Conservation (phyloP, 345 rosid genomes). For the Pugionium dolabratum region DNA sequence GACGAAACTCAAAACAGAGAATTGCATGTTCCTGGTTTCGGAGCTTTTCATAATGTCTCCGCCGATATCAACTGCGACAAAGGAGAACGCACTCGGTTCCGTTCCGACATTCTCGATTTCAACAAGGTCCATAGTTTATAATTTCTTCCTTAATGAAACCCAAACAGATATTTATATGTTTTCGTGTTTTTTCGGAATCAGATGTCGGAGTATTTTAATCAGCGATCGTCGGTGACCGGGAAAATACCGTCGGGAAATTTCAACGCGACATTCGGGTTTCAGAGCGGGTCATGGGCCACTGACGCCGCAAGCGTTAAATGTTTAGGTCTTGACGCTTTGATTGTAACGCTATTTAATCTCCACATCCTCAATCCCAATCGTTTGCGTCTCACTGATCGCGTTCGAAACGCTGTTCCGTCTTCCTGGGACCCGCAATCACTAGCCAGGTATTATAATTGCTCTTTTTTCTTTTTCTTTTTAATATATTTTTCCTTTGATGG, state of each 20-base stretch:
- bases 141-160: not conserved
- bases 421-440: slow-evolving; percentile 77
- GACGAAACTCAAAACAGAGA: slow-evolving; percentile 55
- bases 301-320: slow-evolving; percentile 69
- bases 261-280: slow-evolving; percentile 73
- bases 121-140: slow-evolving; percentile 51
- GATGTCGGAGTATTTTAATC: slow-evolving; percentile 94
- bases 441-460: slow-evolving; percentile 50
- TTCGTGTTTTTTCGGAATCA: slow-evolving; percentile 23
- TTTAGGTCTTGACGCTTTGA: slow-evolving; percentile 73
- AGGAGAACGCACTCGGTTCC: slow-evolving; percentile 79
- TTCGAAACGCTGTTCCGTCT: slow-evolving; percentile 70
- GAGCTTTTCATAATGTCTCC: slow-evolving; percentile 55
- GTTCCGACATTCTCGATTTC: slow-evolving; percentile 82
- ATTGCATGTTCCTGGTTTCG: slow-evolving; percentile 64
- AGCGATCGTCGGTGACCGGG: slow-evolving; percentile 55
- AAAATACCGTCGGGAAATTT: slow-evolving; percentile 84
- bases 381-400: slow-evolving; percentile 63
- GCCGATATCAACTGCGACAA: slow-evolving; percentile 76
- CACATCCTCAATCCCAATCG: slow-evolving; percentile 74
- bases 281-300: slow-evolving; percentile 69
- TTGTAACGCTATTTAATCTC: slow-evolving; percentile 53
- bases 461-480: too few species aligned
- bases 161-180: not conserved
- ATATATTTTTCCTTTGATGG: too few species aligned